These are phyloP conservation scores for Barbatosphaeria neglecta DNA, from an alignment of 495 filamentous ascomycete species.

Conservation along the genomic window DNA sequence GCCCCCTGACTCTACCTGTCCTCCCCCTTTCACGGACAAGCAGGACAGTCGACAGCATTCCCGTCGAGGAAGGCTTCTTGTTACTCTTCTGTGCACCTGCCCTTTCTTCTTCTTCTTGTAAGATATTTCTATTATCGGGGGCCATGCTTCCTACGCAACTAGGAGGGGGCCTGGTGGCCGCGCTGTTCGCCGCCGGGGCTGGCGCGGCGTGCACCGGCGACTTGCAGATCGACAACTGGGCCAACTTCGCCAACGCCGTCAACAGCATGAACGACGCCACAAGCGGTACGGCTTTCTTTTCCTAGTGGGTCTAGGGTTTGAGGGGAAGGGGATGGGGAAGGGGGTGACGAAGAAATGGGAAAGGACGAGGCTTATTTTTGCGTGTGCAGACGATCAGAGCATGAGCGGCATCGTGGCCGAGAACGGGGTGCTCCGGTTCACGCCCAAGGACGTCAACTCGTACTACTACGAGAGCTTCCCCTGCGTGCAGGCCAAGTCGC, in stretches of 20 bases:
- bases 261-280: constrained; percentile 37
- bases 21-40: not conserved
- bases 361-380: too few species aligned
- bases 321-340: too few species aligned
- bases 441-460: constrained; percentile 30
- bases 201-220: constrained; percentile 32
- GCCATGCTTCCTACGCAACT: not conserved
- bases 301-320: too few species aligned
- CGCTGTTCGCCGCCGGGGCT: constrained; percentile 11
- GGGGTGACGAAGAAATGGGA: too few species aligned
- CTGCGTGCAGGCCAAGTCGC: constrained; percentile 33
- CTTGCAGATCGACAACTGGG: constrained; percentile 47
- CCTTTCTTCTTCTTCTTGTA: not conserved
- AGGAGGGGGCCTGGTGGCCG: constrained; percentile 4
- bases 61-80: too few species aligned
- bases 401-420: constrained; percentile 38
- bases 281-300: constrained; percentile 47
- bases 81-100: too few species aligned
- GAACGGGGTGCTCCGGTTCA: constrained; percentile 39
- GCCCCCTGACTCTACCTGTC: not conserved
- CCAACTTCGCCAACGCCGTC: constrained; percentile 34
- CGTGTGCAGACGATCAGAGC: constrained; percentile 41
- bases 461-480: constrained; percentile 49
- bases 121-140: not conserved
- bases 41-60: not conserved